Base-by-base conservation (phyloP, 306 rosid genomes). In the Cyclanthera cordifolia region DNA sequence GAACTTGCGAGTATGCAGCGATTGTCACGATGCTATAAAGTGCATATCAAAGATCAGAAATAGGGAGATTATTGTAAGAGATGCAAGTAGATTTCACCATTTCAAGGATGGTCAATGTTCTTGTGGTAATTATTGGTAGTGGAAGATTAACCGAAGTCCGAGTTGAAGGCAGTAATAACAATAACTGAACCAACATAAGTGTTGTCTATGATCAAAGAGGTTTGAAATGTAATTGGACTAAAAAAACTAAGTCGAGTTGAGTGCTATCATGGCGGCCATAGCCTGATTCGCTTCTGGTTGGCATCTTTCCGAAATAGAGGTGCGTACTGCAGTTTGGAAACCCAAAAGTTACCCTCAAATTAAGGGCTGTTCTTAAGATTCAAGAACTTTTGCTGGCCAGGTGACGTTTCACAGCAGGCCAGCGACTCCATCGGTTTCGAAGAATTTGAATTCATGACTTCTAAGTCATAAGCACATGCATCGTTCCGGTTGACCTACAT, bases 31-130 rank as follows among this genome's bases (percentile, higher is more conserved):
- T 75, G 96, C 83, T 58, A 79, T 93, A 52, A 93, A 85, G 81
- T 82, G 75, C 82, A 83, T 87, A 70, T 83, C 96, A 43, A 71
- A 78, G 74, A 78, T 87, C 1, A 82, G 75, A 77, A 76, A 79
- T 45, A 27, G 78, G 51, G 95, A 93, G 72, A 82, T 90, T 57
- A 74, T 79, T 48, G 80, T 86, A 23, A 75, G 91, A 9, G 94
- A 93, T 67, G 66, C 89, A 15, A 87, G 85, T 80, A 79, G 95
- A 83, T 90, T 93, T 85, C 95, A 93, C 82, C 95, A 89, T 82
- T 90, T 93, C 68, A 83, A 81, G 77, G 67, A 82, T 34, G 96
- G 96, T 12, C 55, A 60, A 67, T 87, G 95, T 75, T 93, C 96
- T 67, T 90, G 96, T 70, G 83, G 99, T 73, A 86, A 87, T 75